Base-by-base conservation (phyloP, 176 grass and related monocot genomes). In the Coix lacrymajobi region DNA sequence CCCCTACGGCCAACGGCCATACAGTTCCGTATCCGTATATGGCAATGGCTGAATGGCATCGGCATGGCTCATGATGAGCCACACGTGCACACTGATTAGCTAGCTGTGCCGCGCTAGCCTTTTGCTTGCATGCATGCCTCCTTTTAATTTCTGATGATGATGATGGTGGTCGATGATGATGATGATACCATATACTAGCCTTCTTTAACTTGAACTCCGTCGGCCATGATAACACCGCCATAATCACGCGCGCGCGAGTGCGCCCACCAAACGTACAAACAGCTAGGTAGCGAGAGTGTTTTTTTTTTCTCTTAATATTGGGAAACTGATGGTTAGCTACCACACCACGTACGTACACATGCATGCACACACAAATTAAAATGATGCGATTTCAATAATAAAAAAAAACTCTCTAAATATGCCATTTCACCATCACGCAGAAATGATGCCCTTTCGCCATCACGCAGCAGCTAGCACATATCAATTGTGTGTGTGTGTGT, bases 151-250 rank as follows among this genome's bases (percentile, higher is more conserved):
- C 8, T 6, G n/a, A n/a, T 20, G 26, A 32, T 48, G 51, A 54
- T 54, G 56, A 12, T 60, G 56, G 10, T 30, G 60, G 12, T 61
- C 4, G 11, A 15, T 62, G 1, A 58, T 1, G 54, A 57, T 26
- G 58, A 63, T 14, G 61, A 29, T 63, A 16, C 1, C 6, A 7
- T 16, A 41, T 20, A 29, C 8, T 9, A 26, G 60, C 11, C 85
- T 87, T n/a, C n/a, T n/a, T 81, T 81, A 87, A 58, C 11, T 87
- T 49, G 49, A 76, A 76, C 71, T n/a, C 62, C 49, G 6, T 68
- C 45, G 6, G n/a, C 1, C 43, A 67, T 84, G 22, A 84, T 79
- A 67, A n/a, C 22, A 81, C 11, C 0, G 57, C 1, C 78, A 81
- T 43, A 46, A 86, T 67, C 45, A 0, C 48, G 73, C 3, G 11